Evolutionary conservation across 208 protist genomes (phyloP).

Genomic region (Trypanosoma cruzi): DNA sequence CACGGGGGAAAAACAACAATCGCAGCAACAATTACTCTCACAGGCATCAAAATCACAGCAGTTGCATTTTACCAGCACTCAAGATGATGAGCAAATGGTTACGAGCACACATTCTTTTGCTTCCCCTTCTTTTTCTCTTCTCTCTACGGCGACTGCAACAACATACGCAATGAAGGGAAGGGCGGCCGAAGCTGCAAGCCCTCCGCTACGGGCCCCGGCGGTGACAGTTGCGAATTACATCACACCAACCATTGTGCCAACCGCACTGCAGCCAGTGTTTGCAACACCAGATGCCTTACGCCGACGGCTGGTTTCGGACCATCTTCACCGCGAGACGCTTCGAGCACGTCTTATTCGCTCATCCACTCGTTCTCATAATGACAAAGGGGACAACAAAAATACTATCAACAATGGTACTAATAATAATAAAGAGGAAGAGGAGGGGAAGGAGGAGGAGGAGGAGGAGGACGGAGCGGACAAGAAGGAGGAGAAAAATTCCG

Average conservation of each 20-base stretch:
- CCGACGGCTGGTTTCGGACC: slow-evolving; percentile 51
- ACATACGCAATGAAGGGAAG: neutral
- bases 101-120: neutral
- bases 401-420: neutral
- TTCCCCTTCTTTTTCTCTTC: neutral
- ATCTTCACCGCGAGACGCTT: slow-evolving; percentile 56
- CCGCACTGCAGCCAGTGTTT: slow-evolving; percentile 74
- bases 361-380: neutral
- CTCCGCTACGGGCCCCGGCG: neutral
- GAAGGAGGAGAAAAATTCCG: neutral
- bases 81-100: neutral
- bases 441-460: too few species aligned
- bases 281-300: slow-evolving; percentile 56
- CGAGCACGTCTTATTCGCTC: slow-evolving; percentile 46
- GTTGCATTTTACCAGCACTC: neutral
- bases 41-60: neutral
- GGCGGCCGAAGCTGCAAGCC: neutral
- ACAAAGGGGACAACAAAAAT: neutral
- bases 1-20: neutral
- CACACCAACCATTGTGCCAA: slow-evolving; percentile 36
- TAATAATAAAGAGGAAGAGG: neutral
- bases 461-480: neutral
- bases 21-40: slow-evolving; percentile 3
- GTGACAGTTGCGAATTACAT: slow-evolving; percentile 23
- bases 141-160: neutral